Evolutionary conservation across 2,329 filamentous ascomycete species (phyloP).

Genomic region (Paradendryphiella salina): DNA sequence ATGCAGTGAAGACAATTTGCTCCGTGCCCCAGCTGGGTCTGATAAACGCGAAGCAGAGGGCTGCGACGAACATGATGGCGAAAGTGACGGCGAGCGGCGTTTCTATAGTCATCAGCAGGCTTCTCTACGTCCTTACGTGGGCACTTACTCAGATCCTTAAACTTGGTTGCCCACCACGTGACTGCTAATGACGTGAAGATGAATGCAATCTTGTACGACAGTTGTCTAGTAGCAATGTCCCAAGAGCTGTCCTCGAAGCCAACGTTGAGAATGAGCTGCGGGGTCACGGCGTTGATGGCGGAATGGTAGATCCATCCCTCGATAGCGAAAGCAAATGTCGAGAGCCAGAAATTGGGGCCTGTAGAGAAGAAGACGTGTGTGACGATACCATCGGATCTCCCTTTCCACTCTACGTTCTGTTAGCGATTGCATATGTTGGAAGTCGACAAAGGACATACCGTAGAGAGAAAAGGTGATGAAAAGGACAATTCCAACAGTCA

Average conservation of each 20-base stretch:
- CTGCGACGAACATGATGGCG: slow-evolving; percentile 32
- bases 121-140: rapidly evolving
- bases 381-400: slow-evolving; percentile 57
- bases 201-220: slow-evolving; percentile 34
- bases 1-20: slow-evolving; percentile 34
- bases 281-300: slow-evolving; percentile 40
- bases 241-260: slow-evolving; percentile 39
- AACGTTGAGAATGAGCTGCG: slow-evolving; percentile 39
- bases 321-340: slow-evolving; percentile 60
- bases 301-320: slow-evolving; percentile 61
- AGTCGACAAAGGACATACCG: slow-evolving; percentile 13
- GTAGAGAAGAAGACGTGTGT: slow-evolving; percentile 60
- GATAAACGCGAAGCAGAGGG: slow-evolving; percentile 35
- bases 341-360: slow-evolving; percentile 59
- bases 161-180: slow-evolving; percentile 34
- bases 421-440: not conserved
- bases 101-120: slow-evolving; percentile 11
- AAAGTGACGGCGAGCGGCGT: slow-evolving; percentile 35
- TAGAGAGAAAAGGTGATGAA: slow-evolving; percentile 36
- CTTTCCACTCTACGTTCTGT: slow-evolving; percentile 56
- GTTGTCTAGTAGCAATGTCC: slow-evolving; percentile 37
- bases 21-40: slow-evolving; percentile 29
- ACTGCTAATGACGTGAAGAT: slow-evolving; percentile 28
- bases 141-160: slow-evolving; percentile 36
- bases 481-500: slow-evolving; percentile 29